A percentile compares a stretch with the other conserved stretches of the same genome.
These are phyloP conservation scores for Pichia exigua DNA, from an alignment of 805 yeast species.

Conservation along the genomic window DNA sequence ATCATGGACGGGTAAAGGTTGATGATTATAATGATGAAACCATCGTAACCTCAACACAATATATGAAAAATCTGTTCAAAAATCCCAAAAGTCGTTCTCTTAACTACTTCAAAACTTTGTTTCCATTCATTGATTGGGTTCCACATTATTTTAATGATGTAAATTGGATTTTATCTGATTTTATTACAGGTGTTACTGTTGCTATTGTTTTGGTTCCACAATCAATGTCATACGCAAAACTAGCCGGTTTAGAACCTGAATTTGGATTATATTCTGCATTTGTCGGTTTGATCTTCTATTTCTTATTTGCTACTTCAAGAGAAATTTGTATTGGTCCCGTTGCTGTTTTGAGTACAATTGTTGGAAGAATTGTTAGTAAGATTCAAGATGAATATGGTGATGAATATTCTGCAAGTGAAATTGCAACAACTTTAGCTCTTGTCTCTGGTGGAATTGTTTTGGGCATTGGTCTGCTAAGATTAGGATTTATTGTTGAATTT, in stretches of 20 bases:
- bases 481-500: slow-evolving; percentile 82
- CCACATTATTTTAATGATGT: slow-evolving; percentile 61
- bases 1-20: background rate
- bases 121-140: slow-evolving; percentile 81
- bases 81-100: slow-evolving; percentile 34
- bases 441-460: slow-evolving; percentile 80
- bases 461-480: slow-evolving; percentile 72
- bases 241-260: slow-evolving; percentile 74
- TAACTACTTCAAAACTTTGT: slow-evolving; percentile 51
- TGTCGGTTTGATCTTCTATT: slow-evolving; percentile 81
- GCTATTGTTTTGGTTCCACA: slow-evolving; percentile 94
- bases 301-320: slow-evolving; percentile 90
- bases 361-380: slow-evolving; percentile 61
- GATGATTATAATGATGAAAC: slow-evolving; percentile 17
- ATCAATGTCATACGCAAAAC: slow-evolving; percentile 86
- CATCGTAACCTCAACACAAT: slow-evolving; percentile 20
- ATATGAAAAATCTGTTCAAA: slow-evolving; percentile 19
- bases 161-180: slow-evolving; percentile 67
- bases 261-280: slow-evolving; percentile 88
- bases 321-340: slow-evolving; percentile 96
- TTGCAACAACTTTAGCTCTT: slow-evolving; percentile 75
- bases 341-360: slow-evolving; percentile 91
- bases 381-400: slow-evolving; percentile 40
- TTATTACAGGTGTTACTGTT: slow-evolving; percentile 88
- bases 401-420: slow-evolving; percentile 51